Base-by-base conservation (phyloP, 768 basidiomycete species). In the Hirschioporus abietinus region DNA sequence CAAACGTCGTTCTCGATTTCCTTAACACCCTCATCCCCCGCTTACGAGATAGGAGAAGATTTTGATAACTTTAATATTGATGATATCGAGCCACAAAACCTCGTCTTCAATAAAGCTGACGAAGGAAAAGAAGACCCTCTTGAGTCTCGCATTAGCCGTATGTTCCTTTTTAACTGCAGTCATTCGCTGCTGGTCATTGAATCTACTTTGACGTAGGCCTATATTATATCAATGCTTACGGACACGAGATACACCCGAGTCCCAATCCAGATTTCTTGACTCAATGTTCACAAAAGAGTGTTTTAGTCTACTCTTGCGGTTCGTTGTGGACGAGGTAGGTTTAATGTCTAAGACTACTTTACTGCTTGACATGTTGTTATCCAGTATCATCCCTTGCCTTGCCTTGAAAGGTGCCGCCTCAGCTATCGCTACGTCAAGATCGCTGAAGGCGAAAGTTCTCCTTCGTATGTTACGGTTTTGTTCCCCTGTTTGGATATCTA, bases 251-350 rank as follows among this genome's bases (percentile, higher is more conserved):
- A n/a, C 88, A 92, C 72, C 95, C 95, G 20, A 81, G 85, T 58
- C 94, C 95, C 0, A 96, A 96, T 74, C 85, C 88, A 1, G 92
- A 91, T 58, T 93, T 89, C 72, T 73, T 98, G 63, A 76, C 84
- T 15, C 83, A 84, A 64, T 78, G 96, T 10, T 76, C 78, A 3
- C 78, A 81, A 34, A 84, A 84, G 66, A 86, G 91, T 69, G 79
- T 90, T 1, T 79, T 98, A 30, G 87, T 98, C 1, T 97, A 96
- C 74, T 95, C 93, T 2, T 95, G 95, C 73, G 95, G 95, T 6
- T 96, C 95, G 1, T 79, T 98, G 8, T 98, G 93, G 93, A 98
- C 95, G 17, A 94, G 92, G 93, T 89, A 64, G 63, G 81, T 58
- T 58, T 25, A 12, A 52, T 60, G 66, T 8, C 27, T 26, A 63